phyloP scores from a whole-genome alignment of 2,329 filamentous ascomycete genomes.

The Colletotrichum abscissum region DNA sequence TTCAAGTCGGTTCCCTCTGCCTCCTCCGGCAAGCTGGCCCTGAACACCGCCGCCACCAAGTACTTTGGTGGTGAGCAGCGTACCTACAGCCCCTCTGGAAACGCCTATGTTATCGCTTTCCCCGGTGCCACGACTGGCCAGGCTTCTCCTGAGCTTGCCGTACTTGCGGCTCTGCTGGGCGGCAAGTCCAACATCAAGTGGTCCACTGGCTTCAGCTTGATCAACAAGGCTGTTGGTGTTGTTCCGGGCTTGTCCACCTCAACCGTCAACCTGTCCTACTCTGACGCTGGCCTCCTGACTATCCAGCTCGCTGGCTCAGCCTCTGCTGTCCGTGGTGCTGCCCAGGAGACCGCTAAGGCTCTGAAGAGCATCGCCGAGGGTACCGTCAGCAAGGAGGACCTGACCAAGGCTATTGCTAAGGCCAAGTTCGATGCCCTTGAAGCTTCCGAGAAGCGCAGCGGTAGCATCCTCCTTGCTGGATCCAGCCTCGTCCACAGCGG shows the following conservation, averaged over 20 bases:
- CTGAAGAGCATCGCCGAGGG: constrained; percentile 85
- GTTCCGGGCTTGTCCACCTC: constrained; percentile 75
- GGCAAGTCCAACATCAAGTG: constrained; percentile 95
- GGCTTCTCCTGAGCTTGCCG: constrained; percentile 90
- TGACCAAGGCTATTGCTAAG: constrained; percentile 90
- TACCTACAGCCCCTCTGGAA: constrained; percentile 79
- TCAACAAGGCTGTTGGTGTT: constrained; percentile 80
- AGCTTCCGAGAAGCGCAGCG: constrained; percentile 79
- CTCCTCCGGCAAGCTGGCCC: constrained; percentile 60
- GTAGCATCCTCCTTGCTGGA: constrained; percentile 85
- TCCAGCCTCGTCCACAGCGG: constrained; percentile 83
- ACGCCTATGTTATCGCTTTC: constrained; percentile 91
- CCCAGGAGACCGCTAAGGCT: constrained; percentile 81
- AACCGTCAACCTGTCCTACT: constrained; percentile 87
- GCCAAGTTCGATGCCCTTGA: constrained; percentile 95
- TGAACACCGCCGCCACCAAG: constrained; percentile 76
- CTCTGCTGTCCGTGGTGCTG: constrained; percentile 76
- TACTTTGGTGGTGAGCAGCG: constrained; percentile 98
- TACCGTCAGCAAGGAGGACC: constrained; percentile 82
- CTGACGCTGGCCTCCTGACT: constrained; percentile 90
- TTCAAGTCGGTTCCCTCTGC: constrained; percentile 77
- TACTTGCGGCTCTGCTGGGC: constrained; percentile 89
- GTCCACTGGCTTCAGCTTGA: constrained; percentile 90
- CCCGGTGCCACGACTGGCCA: constrained; percentile 83
- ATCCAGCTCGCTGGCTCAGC: constrained; percentile 84